Conservation (phyloP, 208 protist species). For the Leishmania tarentolae region DNA sequence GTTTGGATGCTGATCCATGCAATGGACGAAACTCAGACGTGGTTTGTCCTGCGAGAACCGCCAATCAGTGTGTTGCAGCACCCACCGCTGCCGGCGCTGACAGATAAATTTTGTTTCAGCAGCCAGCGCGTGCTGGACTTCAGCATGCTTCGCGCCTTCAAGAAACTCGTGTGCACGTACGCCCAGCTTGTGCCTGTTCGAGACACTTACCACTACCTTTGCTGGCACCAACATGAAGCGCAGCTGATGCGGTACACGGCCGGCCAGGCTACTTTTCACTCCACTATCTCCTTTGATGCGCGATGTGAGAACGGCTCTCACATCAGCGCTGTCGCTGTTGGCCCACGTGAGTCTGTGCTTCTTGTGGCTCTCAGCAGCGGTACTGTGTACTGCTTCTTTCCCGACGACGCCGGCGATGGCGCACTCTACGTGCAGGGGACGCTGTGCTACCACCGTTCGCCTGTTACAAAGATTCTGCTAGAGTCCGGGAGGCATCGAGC, state of each 20-base stretch:
- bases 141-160: slow-evolving; percentile 28
- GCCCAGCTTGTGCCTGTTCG: slow-evolving; percentile 59
- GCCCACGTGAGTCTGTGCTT: slow-evolving; percentile 67
- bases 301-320: slow-evolving; percentile 44
- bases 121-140: slow-evolving; percentile 54
- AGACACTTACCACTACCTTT: slow-evolving; percentile 60
- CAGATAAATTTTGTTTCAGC: slow-evolving; percentile 33
- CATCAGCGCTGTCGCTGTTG: slow-evolving; percentile 64
- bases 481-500: slow-evolving; percentile 43
- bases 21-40: slow-evolving; percentile 44
- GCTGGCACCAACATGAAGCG: slow-evolving; percentile 65
- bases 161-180: slow-evolving; percentile 37
- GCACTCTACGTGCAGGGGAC: slow-evolving; percentile 45
- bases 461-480: slow-evolving; percentile 62
- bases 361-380: slow-evolving; percentile 64
- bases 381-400: slow-evolving; percentile 72
- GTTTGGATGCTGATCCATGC: slow-evolving; percentile 72
- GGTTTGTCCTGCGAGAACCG: slow-evolving; percentile 60
- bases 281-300: slow-evolving; percentile 50
- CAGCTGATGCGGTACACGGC: slow-evolving; percentile 66
- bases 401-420: slow-evolving; percentile 31
- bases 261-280: slow-evolving; percentile 41
- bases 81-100: slow-evolving; percentile 32
- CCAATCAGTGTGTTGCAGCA: slow-evolving; percentile 30
- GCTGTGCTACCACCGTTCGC: slow-evolving; percentile 65